Conservation (phyloP, 78 protist species). For the Protostelium mycophagum region DNA sequence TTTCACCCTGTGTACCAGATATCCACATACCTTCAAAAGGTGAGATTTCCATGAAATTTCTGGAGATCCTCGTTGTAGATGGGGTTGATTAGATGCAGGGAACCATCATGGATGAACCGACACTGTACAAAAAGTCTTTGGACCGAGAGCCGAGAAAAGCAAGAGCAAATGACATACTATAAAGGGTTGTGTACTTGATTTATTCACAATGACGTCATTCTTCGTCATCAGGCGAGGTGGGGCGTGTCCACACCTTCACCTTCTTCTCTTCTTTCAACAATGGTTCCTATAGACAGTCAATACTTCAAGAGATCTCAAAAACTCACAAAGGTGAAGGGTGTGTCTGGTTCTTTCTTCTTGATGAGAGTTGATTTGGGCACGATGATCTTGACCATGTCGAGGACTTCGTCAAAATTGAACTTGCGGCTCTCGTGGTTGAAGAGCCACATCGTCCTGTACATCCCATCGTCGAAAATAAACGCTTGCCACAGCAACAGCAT, state of each 20-base stretch:
- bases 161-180: constrained; percentile 37
- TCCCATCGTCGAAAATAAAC: neutral
- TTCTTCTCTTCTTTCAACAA: neutral
- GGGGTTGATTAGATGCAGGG: neutral
- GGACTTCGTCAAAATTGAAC: neutral
- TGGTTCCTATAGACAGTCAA: neutral
- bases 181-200: too few relatives aligned
- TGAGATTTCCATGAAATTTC: too few relatives aligned
- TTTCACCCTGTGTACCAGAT: constrained; percentile 74
- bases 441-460: neutral
- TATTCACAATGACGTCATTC: too few relatives aligned
- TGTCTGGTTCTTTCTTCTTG: neutral
- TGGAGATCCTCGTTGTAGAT: neutral
- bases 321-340: neutral
- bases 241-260: neutral
- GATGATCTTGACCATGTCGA: neutral
- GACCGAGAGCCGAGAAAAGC: constrained; percentile 62
- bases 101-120: neutral
- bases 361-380: neutral
- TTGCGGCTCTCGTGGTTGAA: neutral
- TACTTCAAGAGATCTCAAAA: neutral
- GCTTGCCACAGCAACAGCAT: constrained; percentile 2
- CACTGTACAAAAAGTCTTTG: constrained; percentile 28
- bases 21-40: constrained; percentile 19
- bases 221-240: neutral